Conservation (phyloP, 2,329 filamentous ascomycete species). For the Aspergillus pseudotamarii region DNA sequence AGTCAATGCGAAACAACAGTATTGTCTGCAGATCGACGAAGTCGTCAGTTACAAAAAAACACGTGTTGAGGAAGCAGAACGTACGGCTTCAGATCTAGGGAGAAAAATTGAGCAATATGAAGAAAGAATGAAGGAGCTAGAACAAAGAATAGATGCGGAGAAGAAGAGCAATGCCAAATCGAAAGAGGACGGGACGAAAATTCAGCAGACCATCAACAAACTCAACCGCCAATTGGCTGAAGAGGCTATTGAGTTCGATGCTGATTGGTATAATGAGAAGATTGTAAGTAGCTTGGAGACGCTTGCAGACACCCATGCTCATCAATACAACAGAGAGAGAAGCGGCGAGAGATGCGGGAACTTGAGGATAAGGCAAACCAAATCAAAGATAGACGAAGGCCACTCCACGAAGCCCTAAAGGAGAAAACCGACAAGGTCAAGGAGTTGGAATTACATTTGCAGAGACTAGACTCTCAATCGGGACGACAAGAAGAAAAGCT, state of each 20-base stretch:
- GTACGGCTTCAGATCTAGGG: conserved; percentile 44
- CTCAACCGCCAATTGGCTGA: conserved; percentile 67
- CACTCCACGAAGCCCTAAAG: conserved; percentile 36
- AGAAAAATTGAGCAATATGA: conserved; percentile 45
- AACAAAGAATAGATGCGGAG: conserved; percentile 53
- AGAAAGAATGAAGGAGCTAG: conserved; percentile 39
- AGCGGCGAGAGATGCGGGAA: conserved; percentile 47
- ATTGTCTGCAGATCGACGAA: conserved; percentile 58
- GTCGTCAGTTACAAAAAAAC: conserved; percentile 59
- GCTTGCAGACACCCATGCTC: conserved; percentile 25
- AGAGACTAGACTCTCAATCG: conserved; percentile 69
- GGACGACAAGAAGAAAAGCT: conserved; percentile 75
- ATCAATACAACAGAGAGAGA: conserved; percentile 54
- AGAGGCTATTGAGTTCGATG: conserved; percentile 68
- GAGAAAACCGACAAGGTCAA: conserved; percentile 42
- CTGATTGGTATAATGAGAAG: conserved; percentile 69
- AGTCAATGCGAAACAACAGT: conserved; percentile 70
- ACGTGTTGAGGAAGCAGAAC: conserved; percentile 59
- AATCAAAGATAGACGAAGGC: conserved; percentile 42
- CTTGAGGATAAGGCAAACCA: conserved; percentile 43
- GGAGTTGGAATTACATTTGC: conserved; percentile 53
- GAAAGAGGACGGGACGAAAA: conserved; percentile 54
- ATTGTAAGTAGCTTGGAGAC: conserved; percentile 58
- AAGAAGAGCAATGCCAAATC: conserved; percentile 54
- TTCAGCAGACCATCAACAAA: conserved; percentile 61